A percentile compares a stretch with the other conserved stretches of the same genome.
Conservation (phyloP, 2,329 filamentous ascomycete genomes). For the Madurella mycetomatis region DNA sequence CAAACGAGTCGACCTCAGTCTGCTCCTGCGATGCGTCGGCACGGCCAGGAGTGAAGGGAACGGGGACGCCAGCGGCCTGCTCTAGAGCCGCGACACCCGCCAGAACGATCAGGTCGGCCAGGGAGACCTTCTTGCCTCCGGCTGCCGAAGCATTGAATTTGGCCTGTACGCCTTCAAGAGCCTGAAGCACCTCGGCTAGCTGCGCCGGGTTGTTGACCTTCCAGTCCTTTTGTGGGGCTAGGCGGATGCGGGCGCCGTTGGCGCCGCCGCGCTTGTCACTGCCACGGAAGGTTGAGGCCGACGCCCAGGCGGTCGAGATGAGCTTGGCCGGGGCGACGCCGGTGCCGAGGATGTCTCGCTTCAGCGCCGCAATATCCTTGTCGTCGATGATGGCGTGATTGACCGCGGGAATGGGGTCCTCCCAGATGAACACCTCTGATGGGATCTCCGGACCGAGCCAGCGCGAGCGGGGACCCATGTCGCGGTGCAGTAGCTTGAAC, state of each 20-base stretch:
- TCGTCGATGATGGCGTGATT: constrained; percentile 56
- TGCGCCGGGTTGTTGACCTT: constrained; percentile 68
- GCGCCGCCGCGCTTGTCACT: constrained; percentile 79
- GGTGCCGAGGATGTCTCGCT: constrained; percentile 62
- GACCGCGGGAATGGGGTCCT: constrained; percentile 63
- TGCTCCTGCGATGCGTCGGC: constrained; percentile 67
- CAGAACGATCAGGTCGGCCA: constrained; percentile 76
- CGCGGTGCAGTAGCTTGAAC: constrained; percentile 81
- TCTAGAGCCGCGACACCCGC: constrained; percentile 68
- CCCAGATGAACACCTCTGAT: constrained; percentile 65
- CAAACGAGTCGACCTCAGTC: constrained; percentile 62
- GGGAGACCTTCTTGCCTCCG: constrained; percentile 65
- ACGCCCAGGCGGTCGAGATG: constrained; percentile 63
- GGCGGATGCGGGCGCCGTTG: constrained; percentile 73
- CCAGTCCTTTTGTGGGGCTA: constrained; percentile 69
- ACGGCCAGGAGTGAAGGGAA: constrained; percentile 71
- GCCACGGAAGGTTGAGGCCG: constrained; percentile 67
- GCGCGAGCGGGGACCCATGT: constrained; percentile 66
- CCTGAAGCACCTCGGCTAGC: constrained; percentile 56
- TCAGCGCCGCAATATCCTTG: constrained; percentile 60
- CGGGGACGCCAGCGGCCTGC: constrained; percentile 58
- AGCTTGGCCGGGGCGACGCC: constrained; percentile 58
- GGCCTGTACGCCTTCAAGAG: constrained; percentile 61
- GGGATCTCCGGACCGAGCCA: constrained; percentile 74
- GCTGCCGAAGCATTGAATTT: constrained; percentile 58